These are phyloP conservation scores for Acer campestre DNA, from an alignment of 345 rosid genomes.

Conservation along the genomic window DNA sequence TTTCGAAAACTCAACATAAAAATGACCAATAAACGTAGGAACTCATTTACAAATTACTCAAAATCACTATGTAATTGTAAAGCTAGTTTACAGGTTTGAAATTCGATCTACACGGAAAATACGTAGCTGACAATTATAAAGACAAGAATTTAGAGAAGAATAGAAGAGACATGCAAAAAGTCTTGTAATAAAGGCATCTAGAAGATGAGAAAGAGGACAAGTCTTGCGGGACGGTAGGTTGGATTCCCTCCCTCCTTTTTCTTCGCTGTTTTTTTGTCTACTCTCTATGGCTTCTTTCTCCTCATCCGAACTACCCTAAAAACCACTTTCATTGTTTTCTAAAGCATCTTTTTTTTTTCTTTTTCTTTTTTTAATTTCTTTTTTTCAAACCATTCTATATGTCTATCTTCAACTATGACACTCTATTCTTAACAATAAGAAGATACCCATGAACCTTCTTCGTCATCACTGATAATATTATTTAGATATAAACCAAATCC, in stretches of 20 bases:
- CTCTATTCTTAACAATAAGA: conserved; percentile 13
- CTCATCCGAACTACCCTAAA: conserved; percentile 36
- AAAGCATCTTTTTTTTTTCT: neutral
- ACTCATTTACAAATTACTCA: no score
- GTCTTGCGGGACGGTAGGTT: conserved; percentile 37
- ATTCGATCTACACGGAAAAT: no score
- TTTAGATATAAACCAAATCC: neutral
- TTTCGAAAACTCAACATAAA: no score
- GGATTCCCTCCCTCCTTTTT: conserved; percentile 31
- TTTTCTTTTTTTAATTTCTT: neutral
- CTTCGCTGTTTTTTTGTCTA: conserved; percentile 42
- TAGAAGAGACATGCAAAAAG: neutral
- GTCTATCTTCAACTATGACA: conserved; percentile 22
- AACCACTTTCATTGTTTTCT: neutral
- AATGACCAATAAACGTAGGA: no score
- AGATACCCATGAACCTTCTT: conserved; percentile 10
- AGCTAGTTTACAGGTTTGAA: no score
- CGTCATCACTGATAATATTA: neutral
- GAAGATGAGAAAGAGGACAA: conserved; percentile 27
- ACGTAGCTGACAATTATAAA: neutral
- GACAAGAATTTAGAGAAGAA: neutral
- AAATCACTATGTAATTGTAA: no score
- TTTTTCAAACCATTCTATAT: conserved; percentile 5
- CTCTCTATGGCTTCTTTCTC: conserved; percentile 33
- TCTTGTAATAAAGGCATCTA: conserved; percentile 15